phyloP scores from a whole-genome alignment of 2,329 filamentous ascomycete species.

The Stagonosporopsis rhizophila region DNA sequence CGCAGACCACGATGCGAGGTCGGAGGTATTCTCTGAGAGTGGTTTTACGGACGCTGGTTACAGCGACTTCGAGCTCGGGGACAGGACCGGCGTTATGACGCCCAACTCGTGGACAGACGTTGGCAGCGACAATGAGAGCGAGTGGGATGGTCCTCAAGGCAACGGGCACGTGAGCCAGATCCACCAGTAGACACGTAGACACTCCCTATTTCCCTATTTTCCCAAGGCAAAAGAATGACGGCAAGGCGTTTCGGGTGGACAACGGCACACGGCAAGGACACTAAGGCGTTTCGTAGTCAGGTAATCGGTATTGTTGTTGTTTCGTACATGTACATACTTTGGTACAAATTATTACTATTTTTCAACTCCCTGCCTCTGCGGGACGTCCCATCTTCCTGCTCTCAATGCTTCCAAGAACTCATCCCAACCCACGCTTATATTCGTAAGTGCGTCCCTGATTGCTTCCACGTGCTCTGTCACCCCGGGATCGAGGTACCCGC shows the following conservation, averaged over 20 bases:
- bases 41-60: constrained; percentile 48
- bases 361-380: neutral
- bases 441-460: neutral
- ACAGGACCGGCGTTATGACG: constrained; percentile 44
- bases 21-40: constrained; percentile 45
- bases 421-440: neutral
- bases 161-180: constrained; percentile 40
- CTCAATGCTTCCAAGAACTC: neutral
- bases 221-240: constrained; percentile 1
- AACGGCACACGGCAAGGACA: neutral
- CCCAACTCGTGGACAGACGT: constrained; percentile 51
- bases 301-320: neutral
- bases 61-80: constrained; percentile 36
- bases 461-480: neutral
- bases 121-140: constrained; percentile 50
- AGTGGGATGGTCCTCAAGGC: constrained; percentile 39
- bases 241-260: constrained; percentile 7
- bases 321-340: neutral
- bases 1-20: constrained; percentile 42
- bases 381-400: neutral
- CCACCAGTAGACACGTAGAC: constrained; percentile 32
- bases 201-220: neutral
- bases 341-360: neutral
- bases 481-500: neutral
- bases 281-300: neutral